These are phyloP conservation scores for Arxiozyma telluris DNA, from an alignment of 1,139 yeast species.

Conservation along the genomic window DNA sequence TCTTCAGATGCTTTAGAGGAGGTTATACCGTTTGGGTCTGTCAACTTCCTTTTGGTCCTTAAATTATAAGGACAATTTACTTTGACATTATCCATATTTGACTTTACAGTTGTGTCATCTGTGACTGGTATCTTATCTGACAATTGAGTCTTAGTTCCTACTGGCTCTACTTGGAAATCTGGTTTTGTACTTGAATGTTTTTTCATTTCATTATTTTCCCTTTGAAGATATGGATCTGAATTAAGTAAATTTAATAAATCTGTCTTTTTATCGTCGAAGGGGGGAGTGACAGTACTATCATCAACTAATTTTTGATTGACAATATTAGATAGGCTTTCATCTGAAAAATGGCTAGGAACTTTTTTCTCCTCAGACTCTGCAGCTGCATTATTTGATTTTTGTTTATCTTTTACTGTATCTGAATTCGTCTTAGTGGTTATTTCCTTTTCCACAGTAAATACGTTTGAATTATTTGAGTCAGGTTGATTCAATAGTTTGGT, in stretches of 20 bases:
- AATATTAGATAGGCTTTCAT: neutral
- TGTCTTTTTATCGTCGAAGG: neutral
- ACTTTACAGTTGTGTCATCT: neutral
- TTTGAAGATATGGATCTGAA: neutral
- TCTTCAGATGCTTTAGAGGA: neutral
- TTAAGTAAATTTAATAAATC: neutral
- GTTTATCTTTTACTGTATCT: neutral
- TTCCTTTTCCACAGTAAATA: neutral
- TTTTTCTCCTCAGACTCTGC: neutral
- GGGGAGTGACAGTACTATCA: neutral
- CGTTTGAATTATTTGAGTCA: neutral
- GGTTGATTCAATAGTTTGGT: neutral
- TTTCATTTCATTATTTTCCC: neutral
- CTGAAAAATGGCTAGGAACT: neutral
- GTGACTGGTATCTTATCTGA: neutral
- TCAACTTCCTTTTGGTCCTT: neutral
- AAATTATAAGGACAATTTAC: slow-evolving; percentile 1
- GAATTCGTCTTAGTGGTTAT: too few species aligned
- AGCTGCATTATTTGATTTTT: neutral
- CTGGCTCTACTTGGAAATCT: neutral
- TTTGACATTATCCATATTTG: neutral
- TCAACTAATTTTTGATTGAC: neutral
- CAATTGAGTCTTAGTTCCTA: neutral
- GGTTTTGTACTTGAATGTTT: neutral
- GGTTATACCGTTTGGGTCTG: neutral